Evolutionary conservation across 768 basidiomycete species (phyloP), one percentile per base, ranked within the genome.

Genomic region (Kwoniella sp.): DNA sequence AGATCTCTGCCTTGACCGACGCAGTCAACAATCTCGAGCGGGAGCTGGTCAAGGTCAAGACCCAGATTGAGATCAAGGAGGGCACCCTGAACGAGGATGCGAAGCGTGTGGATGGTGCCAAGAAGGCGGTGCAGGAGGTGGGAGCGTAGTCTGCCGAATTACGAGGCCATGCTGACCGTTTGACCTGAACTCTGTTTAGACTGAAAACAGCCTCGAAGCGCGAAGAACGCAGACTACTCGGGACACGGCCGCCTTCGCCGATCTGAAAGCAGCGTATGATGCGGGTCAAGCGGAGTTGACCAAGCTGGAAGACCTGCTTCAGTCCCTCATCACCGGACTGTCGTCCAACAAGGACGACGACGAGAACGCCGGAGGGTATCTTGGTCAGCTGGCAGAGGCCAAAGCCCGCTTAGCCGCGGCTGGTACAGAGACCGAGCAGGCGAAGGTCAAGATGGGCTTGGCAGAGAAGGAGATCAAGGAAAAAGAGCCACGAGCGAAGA

Each of bases 321-420:
- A 98, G 73, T 89, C 89, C 0, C 83, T 98, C 17, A 79, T 93
- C 40, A 98, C 93, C 0, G 95, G 95, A 37, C 82, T 96, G 9
- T 65, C 71, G 5, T 85, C 87, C 3, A 79, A 77, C 33, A 80
- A 80, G 44, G 74, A 79, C 25, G 83, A 83, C 33, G 81, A 83
- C 15, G 81, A 83, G 9, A 71, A 65, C 20, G 84, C 87, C 8
- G 89, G 91, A 2, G 95, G 95, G 0, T 98, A 96, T 73, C 86
- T 98, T 83, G 95, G 91, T 17, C 92, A 96, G 71, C 81, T 99
- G 34, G 87, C 91, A 0, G 84, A 88, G 12, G 88, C 91, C 0
- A 83, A 84, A 62, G 82, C 82, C 1, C 82, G 83, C 2, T 75
- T 86, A 0, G 83, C 89, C 0, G 85, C 88, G 46, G 85, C 84